These are phyloP conservation scores for Galeopsis tetrahit DNA, from an alignment of 257 asterid genomes.

Conservation along the genomic window DNA sequence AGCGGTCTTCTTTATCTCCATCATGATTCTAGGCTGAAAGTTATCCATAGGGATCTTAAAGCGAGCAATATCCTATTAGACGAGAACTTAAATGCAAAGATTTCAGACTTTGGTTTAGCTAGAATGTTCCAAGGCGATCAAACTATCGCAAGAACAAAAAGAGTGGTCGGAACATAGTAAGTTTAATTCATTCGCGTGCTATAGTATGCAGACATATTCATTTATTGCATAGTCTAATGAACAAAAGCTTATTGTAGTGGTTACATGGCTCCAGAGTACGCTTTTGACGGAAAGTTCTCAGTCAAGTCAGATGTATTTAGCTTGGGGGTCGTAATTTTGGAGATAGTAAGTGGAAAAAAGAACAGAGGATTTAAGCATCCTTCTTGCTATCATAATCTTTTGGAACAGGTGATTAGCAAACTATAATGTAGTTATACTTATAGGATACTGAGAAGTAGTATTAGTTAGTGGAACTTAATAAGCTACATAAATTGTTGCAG, in stretches of 20 bases:
- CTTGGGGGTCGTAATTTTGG: neutral
- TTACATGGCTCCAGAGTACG: conserved; percentile 8
- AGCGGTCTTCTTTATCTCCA: conserved; percentile 6
- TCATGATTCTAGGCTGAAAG: conserved; percentile 3
- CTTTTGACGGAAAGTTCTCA: neutral
- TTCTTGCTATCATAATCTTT: conserved; percentile 18
- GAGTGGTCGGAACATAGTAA: conserved; percentile 8
- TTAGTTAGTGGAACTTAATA: neutral
- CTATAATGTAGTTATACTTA: neutral
- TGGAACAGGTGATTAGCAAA: conserved; percentile 22
- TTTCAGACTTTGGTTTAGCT: conserved; percentile 9
- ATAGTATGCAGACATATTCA: neutral
- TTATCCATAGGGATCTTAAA: conserved; percentile 7
- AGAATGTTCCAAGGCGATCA: conserved; percentile 1
- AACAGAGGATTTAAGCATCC: conserved; percentile 21
- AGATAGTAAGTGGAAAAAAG: conserved; percentile 9
- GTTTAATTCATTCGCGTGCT: neutral
- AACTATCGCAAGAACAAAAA: neutral
- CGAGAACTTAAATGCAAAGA: neutral
- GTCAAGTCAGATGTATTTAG: neutral
- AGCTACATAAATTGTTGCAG: neutral
- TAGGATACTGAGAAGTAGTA: neutral
- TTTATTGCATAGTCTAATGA: neutral
- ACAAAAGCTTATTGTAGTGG: neutral
- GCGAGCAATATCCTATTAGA: conserved; percentile 1